Evolutionary conservation across 1,139 yeast species (phyloP).

Genomic region (Blastobotrys capitulatus): DNA sequence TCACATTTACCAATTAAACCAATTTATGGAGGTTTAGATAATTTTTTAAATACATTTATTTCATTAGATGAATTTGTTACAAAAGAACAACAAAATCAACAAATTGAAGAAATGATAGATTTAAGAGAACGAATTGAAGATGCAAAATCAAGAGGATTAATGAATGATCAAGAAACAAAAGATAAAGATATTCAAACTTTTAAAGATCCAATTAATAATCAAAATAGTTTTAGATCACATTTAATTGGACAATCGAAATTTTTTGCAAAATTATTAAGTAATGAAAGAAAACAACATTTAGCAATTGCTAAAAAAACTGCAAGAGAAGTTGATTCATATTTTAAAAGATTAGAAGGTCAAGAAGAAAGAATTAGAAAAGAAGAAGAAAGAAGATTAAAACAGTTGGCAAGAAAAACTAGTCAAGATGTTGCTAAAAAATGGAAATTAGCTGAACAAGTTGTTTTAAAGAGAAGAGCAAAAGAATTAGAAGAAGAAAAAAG

Average conservation of each 20-base stretch:
- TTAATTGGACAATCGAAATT: constrained; percentile 69
- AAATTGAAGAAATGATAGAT: constrained; percentile 43
- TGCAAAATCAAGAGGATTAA: constrained; percentile 49
- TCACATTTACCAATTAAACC: constrained; percentile 7
- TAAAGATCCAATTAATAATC: constrained; percentile 32
- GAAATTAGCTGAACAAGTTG: constrained; percentile 84
- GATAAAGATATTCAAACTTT: constrained; percentile 27
- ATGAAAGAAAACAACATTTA: constrained; percentile 58
- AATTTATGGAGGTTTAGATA: constrained; percentile 35
- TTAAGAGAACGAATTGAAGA: constrained; percentile 44
- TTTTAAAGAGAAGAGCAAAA: constrained; percentile 38
- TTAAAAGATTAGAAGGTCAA: constrained; percentile 80
- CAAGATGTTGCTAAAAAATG: constrained; percentile 87
- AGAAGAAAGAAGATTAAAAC: constrained; percentile 45
- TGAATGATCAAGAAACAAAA: constrained; percentile 40
- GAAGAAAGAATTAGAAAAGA: constrained; percentile 75
- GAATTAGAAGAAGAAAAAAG: constrained; percentile 45
- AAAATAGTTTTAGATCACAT: constrained; percentile 61
- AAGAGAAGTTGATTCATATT: constrained; percentile 79
- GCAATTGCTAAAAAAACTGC: constrained; percentile 71
- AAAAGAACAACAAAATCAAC: constrained; percentile 42
- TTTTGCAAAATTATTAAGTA: constrained; percentile 67
- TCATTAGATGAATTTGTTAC: constrained; percentile 53
- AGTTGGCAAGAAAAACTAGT: constrained; percentile 71
- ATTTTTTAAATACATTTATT: constrained; percentile 47